Evolutionary conservation across 129 eudicot genomes (phyloP).

Genomic region (Kitagawia praeruptora): DNA sequence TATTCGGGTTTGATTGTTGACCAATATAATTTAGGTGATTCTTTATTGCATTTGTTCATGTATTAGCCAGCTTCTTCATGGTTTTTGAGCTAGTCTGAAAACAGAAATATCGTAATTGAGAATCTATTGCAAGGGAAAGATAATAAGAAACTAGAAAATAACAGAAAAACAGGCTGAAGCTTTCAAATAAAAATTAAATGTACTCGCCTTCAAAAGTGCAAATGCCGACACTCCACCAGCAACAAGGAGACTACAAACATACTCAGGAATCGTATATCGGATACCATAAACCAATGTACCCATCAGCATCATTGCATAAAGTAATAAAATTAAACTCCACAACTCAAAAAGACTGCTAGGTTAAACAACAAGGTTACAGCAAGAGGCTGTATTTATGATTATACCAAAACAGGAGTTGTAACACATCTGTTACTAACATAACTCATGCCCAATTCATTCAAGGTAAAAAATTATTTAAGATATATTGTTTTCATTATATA

Average conservation of each 20-base stretch:
- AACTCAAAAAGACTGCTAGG: background rate
- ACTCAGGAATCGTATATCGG: slow-evolving; percentile 81
- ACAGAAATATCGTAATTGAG: slow-evolving; percentile 3
- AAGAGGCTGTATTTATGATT: background rate
- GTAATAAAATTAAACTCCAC: background rate
- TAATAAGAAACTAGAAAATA: background rate
- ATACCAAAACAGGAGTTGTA: background rate
- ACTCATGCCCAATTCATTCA: background rate
- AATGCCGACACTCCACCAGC: slow-evolving; percentile 95
- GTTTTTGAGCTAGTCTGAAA: slow-evolving; percentile 97
- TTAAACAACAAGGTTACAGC: background rate
- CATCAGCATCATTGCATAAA: slow-evolving; percentile 90
- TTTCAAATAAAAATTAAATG: background rate
- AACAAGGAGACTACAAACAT: slow-evolving; percentile 81
- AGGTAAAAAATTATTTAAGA: background rate
- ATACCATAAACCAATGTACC: slow-evolving; percentile 91
- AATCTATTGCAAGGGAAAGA: background rate
- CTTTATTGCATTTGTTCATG: no score
- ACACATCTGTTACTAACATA: background rate
- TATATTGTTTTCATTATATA: background rate
- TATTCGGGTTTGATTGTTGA: background rate
- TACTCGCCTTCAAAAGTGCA: slow-evolving; percentile 75
- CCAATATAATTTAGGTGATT: no score
- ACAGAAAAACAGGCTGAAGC: background rate
- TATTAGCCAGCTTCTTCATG: slow-evolving; percentile 85